These are phyloP conservation scores for Zymoseptoria crescenta DNA, from an alignment of 2,329 filamentous ascomycete genomes.

Conservation along the genomic window DNA sequence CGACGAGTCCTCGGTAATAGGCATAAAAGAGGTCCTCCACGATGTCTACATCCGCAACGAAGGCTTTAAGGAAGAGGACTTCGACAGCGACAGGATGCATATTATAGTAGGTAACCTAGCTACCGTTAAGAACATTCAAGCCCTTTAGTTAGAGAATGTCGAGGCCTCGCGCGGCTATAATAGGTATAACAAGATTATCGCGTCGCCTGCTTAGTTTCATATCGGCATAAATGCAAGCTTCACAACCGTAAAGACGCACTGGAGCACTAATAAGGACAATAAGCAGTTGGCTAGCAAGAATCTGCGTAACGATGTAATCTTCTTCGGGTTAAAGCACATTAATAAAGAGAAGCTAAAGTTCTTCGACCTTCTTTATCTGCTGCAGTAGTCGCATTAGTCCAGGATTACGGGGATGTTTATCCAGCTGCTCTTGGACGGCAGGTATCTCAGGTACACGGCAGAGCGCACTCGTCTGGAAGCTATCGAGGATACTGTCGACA, in stretches of 20 bases:
- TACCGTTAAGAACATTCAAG: neutral
- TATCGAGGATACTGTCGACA: neutral
- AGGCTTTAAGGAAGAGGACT: neutral
- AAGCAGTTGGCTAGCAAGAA: neutral
- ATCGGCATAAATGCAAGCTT: neutral
- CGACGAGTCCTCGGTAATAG: neutral
- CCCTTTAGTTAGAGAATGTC: neutral
- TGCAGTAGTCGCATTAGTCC: neutral
- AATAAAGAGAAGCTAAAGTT: neutral
- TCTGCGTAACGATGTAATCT: neutral
- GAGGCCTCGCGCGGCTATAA: neutral
- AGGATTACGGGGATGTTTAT: neutral
- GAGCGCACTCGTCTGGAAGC: neutral
- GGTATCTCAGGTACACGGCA: neutral
- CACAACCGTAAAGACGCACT: neutral
- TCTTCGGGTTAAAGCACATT: neutral
- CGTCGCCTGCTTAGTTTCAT: neutral
- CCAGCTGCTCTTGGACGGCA: neutral
- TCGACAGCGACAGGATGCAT: neutral
- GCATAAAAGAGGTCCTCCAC: neutral
- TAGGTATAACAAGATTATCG: neutral
- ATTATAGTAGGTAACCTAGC: neutral
- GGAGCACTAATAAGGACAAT: neutral
- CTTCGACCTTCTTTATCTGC: neutral
- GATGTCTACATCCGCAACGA: neutral